These are phyloP conservation scores for Spiraea crenata DNA, from an alignment of 331 rosid species.

Conservation along the genomic window DNA sequence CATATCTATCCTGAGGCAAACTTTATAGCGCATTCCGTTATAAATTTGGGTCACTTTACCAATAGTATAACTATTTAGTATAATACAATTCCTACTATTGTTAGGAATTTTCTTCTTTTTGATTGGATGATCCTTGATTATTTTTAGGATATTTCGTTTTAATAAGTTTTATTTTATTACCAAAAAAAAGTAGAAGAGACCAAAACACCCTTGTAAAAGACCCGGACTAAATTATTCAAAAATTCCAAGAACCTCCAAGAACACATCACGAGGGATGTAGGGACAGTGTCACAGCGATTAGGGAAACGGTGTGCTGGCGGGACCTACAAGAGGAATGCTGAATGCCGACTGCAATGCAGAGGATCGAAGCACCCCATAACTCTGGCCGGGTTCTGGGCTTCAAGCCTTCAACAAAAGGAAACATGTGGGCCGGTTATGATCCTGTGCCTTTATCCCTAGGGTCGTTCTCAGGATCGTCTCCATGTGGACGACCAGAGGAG, in stretches of 20 bases:
- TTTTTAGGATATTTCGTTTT: too few species aligned
- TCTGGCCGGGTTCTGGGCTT: constrained; percentile 25
- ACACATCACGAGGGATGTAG: constrained; percentile 53
- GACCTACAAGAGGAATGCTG: constrained; percentile 22
- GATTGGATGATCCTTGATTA: too few species aligned
- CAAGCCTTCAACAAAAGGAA: constrained; percentile 3
- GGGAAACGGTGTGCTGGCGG: background rate
- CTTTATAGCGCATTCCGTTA: too few species aligned
- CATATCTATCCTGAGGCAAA: too few species aligned
- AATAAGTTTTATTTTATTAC: too few species aligned
- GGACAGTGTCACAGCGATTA: background rate
- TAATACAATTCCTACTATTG: too few species aligned
- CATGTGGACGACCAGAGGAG: constrained; percentile 32
- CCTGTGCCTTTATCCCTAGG: constrained; percentile 18
- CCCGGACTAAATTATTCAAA: background rate
- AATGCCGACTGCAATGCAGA: background rate
- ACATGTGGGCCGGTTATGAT: constrained; percentile 35
- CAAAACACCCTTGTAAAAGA: background rate
- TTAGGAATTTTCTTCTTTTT: too few species aligned
- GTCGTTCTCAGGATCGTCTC: background rate
- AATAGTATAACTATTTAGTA: too few species aligned
- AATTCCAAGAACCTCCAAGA: constrained; percentile 12
- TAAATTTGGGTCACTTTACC: too few species aligned
- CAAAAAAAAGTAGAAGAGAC: too few species aligned
- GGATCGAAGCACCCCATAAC: constrained; percentile 12